Percentiles rank a stretch among this genome's conserved stretches.
phyloP scores from a whole-genome alignment of 2,329 filamentous ascomycete species.

The Cordyceps sp. region DNA sequence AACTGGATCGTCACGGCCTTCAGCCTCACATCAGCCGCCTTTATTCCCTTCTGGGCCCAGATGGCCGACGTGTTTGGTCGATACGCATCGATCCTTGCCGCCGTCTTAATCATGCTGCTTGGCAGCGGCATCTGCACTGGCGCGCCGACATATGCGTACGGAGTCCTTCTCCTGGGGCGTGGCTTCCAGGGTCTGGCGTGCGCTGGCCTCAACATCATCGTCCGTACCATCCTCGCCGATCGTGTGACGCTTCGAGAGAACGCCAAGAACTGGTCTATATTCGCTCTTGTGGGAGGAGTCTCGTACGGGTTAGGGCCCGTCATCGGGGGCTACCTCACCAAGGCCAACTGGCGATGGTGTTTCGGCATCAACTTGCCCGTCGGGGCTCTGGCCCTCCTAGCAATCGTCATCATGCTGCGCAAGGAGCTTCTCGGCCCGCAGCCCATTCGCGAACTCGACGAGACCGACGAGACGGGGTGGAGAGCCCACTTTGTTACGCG shows the following conservation, averaged over 20 bases:
- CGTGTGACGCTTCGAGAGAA: slow-evolving; percentile 45
- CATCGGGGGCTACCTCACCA: slow-evolving; percentile 39
- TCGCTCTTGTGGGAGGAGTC: slow-evolving; percentile 42
- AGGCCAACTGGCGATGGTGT: slow-evolving; percentile 46
- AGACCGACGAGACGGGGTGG: slow-evolving; percentile 16
- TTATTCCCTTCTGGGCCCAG: slow-evolving; percentile 50
- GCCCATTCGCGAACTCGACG: slow-evolving; percentile 26
- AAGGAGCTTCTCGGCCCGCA: slow-evolving; percentile 39
- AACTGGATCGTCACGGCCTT: slow-evolving; percentile 58
- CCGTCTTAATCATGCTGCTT: slow-evolving; percentile 38
- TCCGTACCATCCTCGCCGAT: slow-evolving; percentile 48
- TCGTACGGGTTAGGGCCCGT: slow-evolving; percentile 46
- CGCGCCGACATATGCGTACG: slow-evolving; percentile 34
- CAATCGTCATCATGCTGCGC: slow-evolving; percentile 39
- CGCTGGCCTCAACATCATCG: slow-evolving; percentile 43
- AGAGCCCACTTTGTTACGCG: slow-evolving; percentile 22
- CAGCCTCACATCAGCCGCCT: slow-evolving; percentile 49
- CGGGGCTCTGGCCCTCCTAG: slow-evolving; percentile 29
- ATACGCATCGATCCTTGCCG: slow-evolving; percentile 37
- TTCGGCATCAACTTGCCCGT: slow-evolving; percentile 49
- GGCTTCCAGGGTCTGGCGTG: slow-evolving; percentile 45
- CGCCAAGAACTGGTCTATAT: slow-evolving; percentile 43
- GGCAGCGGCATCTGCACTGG: slow-evolving; percentile 46
- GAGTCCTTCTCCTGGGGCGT: slow-evolving; percentile 44
- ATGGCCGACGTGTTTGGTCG: slow-evolving; percentile 49